phyloP scores from a whole-genome alignment of 495 filamentous ascomycete genomes.

The Neurospora pannonica region DNA sequence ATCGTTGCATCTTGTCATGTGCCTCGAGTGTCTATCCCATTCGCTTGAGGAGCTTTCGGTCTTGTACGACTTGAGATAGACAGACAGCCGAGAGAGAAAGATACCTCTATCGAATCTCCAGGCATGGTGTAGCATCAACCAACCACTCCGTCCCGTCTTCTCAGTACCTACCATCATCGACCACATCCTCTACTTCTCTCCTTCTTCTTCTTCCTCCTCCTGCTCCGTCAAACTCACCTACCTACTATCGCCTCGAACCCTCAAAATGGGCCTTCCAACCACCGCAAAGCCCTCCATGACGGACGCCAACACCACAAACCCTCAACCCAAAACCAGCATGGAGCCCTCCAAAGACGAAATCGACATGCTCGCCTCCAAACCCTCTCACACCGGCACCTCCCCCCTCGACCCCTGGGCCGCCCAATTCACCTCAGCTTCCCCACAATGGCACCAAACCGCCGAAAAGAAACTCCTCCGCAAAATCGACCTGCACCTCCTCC shows the following conservation, averaged over 20 bases:
- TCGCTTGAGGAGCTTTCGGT: neutral
- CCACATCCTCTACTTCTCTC: neutral
- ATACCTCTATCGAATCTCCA: neutral
- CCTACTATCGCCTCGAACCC: neutral
- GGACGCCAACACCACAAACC: neutral
- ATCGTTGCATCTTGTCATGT: neutral
- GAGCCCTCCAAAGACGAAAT: neutral
- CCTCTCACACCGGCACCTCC: neutral
- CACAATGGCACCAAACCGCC: conserved; percentile 13
- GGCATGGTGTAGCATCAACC: neutral
- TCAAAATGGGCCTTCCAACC: neutral
- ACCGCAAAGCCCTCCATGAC: neutral
- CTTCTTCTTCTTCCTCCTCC: neutral
- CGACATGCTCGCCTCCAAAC: neutral
- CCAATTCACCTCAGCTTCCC: neutral
- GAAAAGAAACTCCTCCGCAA: conserved; percentile 25
- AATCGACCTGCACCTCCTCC: conserved; percentile 33
- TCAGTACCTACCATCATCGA: neutral
- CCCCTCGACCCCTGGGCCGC: neutral
- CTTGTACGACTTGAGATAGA: neutral
- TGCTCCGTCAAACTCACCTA: neutral
- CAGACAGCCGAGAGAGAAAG: neutral
- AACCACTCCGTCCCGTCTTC: neutral
- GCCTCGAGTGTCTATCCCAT: neutral
- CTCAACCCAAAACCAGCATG: neutral